Conservation (phyloP, 2,329 filamentous ascomycete genomes). For the Stylonectria norvegica region DNA sequence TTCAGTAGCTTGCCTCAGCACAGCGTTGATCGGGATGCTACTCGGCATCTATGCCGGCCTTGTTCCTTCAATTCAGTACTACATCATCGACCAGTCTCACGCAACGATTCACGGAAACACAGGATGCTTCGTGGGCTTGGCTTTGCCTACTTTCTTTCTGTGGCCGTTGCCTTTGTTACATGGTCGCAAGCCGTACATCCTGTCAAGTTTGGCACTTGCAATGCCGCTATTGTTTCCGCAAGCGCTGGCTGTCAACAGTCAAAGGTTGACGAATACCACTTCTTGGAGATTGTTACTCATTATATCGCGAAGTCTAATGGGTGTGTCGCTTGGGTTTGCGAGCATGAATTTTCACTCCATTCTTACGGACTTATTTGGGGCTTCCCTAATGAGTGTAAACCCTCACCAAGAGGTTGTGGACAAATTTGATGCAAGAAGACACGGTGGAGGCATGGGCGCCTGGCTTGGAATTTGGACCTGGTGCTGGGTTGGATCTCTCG, state of each 20-base stretch:
- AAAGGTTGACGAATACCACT: constrained; percentile 52
- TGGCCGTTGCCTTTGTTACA: constrained; percentile 75
- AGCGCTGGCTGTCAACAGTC: constrained; percentile 59
- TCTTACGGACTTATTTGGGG: constrained; percentile 71
- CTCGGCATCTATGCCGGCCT: constrained; percentile 75
- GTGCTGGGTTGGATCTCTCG: constrained; percentile 70
- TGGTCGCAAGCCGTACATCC: constrained; percentile 73
- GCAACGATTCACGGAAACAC: constrained; percentile 70
- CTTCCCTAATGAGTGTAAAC: constrained; percentile 67
- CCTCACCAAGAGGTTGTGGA: constrained; percentile 71
- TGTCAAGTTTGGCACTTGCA: constrained; percentile 63
- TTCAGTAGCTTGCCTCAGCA: constrained; percentile 67
- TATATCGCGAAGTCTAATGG: constrained; percentile 62
- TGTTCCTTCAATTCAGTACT: constrained; percentile 76
- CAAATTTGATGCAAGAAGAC: constrained; percentile 64
- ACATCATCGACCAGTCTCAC: constrained; percentile 66
- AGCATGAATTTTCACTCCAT: constrained; percentile 74
- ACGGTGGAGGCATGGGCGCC: constrained; percentile 75
- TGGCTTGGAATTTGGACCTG: constrained; percentile 78
- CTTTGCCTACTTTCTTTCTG: constrained; percentile 64
- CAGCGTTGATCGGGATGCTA: constrained; percentile 65
- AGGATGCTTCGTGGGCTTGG: constrained; percentile 67
- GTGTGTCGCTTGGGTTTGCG: constrained; percentile 67
- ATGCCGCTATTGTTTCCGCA: constrained; percentile 75
- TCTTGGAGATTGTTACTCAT: constrained; percentile 61